Evolutionary conservation across 306 rosid genomes (phyloP), one percentile per base, ranked within the genome.

Genomic region (Cicer bijugum): DNA sequence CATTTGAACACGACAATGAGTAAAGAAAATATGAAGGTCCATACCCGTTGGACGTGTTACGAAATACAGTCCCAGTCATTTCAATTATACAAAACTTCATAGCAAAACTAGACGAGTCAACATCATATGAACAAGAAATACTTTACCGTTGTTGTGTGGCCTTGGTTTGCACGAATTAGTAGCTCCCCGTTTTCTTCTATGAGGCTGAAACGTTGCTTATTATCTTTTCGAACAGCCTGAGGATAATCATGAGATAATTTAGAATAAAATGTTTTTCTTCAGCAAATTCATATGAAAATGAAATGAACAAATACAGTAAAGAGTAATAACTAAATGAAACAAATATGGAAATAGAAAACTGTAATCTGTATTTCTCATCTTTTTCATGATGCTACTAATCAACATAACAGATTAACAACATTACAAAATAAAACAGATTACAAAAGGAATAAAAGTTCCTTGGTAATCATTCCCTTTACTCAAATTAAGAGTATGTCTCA

Each of bases 151-250:
- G 89, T 51, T 40, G 97, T 83, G 81, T 94, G 99, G 78, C 97
- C 99, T 88, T 94, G 97, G 80, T 91, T 94, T 61, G 97, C 96
- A 23, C 97, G 91, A 65, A 94, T 89, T 19, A 89, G 81, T 65
- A 88, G 83, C 75, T 89, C 96, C 66, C 89, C 95, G 43, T 88
- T 82, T 68, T 94, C 97, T 86, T 94, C 96, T 64, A 85, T 64
- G 66, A 94, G 95, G 81, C 89, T 70, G 61, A 91, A 89, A 4
- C 97, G 91, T 86, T 88, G 97, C 91, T 94, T 94, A 62, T 88
- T 86, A 85, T 91, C 98, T 84, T 75, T 89, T 72, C 71, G 61
- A 60, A 94, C 96, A 77, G 96, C 98, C 98, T 94, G 67, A 62
- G 35, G 58, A 76, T 58, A 79, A 50, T 62, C 77, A 77, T n/a